A percentile compares a stretch with the other conserved stretches of the same genome.
Evolutionary conservation across 2,329 filamentous ascomycete genomes (phyloP).

Genomic region (Arachnomyces sp.): DNA sequence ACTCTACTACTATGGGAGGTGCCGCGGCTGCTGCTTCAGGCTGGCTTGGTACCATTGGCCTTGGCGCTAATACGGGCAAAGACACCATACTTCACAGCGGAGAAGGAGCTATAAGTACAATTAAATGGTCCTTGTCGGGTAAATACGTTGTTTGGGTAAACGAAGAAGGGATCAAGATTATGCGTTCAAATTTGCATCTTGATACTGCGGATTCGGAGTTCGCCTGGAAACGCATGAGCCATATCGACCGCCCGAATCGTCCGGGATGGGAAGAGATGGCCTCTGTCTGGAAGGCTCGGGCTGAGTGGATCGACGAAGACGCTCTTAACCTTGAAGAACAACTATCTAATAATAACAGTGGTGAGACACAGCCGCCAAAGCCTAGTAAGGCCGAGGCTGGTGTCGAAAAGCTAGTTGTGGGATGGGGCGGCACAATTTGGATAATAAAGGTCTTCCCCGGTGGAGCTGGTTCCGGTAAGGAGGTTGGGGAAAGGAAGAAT

Average conservation of each 20-base stretch:
- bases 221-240: conserved; percentile 90
- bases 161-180: conserved; percentile 95
- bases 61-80: conserved; percentile 68
- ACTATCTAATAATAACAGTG: conserved; percentile 21
- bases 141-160: conserved; percentile 94
- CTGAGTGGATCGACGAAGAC: conserved; percentile 87
- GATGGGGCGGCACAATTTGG: conserved; percentile 96
- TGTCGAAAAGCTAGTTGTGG: conserved; percentile 72
- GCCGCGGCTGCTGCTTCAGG: conserved; percentile 69
- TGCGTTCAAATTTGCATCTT: conserved; percentile 78
- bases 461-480: conserved; percentile 56
- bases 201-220: conserved; percentile 68
- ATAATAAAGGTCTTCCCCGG: conserved; percentile 83
- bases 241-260: conserved; percentile 79
- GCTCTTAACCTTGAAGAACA: conserved; percentile 66
- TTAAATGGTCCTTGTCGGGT: conserved; percentile 90
- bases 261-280: conserved; percentile 95
- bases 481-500: conserved; percentile 60
- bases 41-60: conserved; percentile 82
- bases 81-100: conserved; percentile 85
- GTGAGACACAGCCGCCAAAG: conserved; percentile 10
- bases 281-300: conserved; percentile 82
- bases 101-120: conserved; percentile 80
- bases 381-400: conserved; percentile 13
- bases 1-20: conserved; percentile 73